Base-by-base conservation (phyloP, 2,329 filamentous ascomycete genomes). In the Venturia oleaginea region DNA sequence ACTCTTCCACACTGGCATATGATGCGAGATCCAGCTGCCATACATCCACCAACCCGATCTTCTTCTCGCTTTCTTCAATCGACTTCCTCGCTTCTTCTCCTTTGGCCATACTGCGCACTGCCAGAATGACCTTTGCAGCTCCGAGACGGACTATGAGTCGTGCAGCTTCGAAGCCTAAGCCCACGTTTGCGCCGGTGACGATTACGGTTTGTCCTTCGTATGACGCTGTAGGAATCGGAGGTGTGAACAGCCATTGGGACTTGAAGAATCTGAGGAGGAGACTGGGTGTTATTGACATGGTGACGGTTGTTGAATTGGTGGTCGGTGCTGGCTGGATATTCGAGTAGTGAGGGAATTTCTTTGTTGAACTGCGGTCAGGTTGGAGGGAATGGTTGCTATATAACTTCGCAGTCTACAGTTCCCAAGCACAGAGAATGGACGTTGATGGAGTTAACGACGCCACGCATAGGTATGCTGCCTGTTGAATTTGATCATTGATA, bases 151-250 rank as follows among this genome's bases (percentile, higher is more conserved):
- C 74, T 48, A 79, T 73, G 66, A 81, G 78, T 0, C 72, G 71
- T 0, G 77, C 75, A 6, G 79, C 76, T 70, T 82, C 78, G 55
- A 76, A 72, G 17, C 80, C 80, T 0, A 82, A 74, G 3, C 79
- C 80, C 7, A 73, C 70, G 64, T 82, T 82, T 2, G 77, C 74
- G 51, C 80, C 80, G 0, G 80, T 83, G 5, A 83, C 76, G 37
- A 83, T 76, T 64, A 80, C 70, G 5, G 72, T 78, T 51, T 76
- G 72, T 22, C 75, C 77, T 10, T 67, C 67, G 34, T 73, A 76
- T 17, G 74, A 71, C 37, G 71, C 70, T 34, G 68, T 66, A 43
- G 77, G 70, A 7, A 71, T 64, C 64, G 72, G 65, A 6, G 76
- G 77, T 6, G 70, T 75, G 57, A 76, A 66, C 64, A 77, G 72